A percentile compares a stretch with the other conserved stretches of the same genome.
These are phyloP conservation scores for Pulveroboletus ravenelii DNA, from an alignment of 768 basidiomycete species.

Conservation along the genomic window DNA sequence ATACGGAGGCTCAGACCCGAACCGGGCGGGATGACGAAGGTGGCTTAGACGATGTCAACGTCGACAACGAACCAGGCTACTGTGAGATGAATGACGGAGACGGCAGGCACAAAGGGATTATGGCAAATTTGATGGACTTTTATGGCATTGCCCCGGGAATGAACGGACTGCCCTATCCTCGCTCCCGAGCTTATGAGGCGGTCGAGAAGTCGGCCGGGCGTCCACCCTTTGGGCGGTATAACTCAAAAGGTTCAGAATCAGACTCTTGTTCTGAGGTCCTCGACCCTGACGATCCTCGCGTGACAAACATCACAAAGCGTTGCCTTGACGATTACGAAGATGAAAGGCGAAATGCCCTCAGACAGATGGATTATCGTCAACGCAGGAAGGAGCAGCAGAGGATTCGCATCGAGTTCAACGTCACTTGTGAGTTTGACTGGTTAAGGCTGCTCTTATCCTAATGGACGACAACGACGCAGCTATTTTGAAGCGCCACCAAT, in stretches of 20 bases:
- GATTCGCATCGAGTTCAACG: slow-evolving; percentile 69
- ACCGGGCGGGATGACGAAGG: slow-evolving; percentile 3
- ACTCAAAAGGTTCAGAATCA: slow-evolving; percentile 42
- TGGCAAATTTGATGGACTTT: slow-evolving; percentile 30
- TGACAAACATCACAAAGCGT: slow-evolving; percentile 52
- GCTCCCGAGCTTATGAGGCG: slow-evolving; percentile 18
- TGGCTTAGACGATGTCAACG: slow-evolving; percentile 18
- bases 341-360: slow-evolving; percentile 54
- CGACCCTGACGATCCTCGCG: slow-evolving; percentile 69
- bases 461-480: slow-evolving; percentile 38
- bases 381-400: slow-evolving; percentile 62
- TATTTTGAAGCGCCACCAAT: slow-evolving; percentile 76
- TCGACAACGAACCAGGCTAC: slow-evolving; percentile 11
- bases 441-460: not conserved
- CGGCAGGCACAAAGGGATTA: slow-evolving; percentile 23
- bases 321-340: slow-evolving; percentile 57
- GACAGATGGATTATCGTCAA: slow-evolving; percentile 62
- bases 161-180: slow-evolving; percentile 24
- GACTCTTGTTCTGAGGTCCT: slow-evolving; percentile 46
- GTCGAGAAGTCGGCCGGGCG: slow-evolving; percentile 7
- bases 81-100: slow-evolving; percentile 20
- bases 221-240: slow-evolving; percentile 27
- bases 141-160: slow-evolving; percentile 23
- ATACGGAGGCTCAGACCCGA: slow-evolving; percentile 22
- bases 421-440: slow-evolving; percentile 50